Evolutionary conservation across 2,329 filamentous ascomycete species (phyloP).

Genomic region (Thielaviopsis euricoi): DNA sequence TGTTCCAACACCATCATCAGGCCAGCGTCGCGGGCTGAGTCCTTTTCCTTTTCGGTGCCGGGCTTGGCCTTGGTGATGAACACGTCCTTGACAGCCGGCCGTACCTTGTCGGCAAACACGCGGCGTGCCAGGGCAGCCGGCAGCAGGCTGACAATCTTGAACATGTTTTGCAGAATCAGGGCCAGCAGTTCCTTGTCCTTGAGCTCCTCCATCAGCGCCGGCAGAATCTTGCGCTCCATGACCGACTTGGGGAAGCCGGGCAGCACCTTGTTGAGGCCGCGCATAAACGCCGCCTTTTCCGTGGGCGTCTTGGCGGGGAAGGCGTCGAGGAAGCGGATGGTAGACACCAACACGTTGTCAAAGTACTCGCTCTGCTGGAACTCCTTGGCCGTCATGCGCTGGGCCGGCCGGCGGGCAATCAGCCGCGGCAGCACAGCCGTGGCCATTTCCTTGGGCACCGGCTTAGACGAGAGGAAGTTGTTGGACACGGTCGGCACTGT

Average conservation of each 20-base stretch:
- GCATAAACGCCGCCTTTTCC: conserved; percentile 84
- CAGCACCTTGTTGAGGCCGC: conserved; percentile 71
- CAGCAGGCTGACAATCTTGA: conserved; percentile 69
- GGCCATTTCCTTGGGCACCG: conserved; percentile 64
- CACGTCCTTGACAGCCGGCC: conserved; percentile 69
- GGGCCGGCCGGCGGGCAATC: conserved; percentile 73
- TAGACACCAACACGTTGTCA: conserved; percentile 90
- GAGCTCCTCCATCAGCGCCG: conserved; percentile 76
- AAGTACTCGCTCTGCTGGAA: conserved; percentile 96
- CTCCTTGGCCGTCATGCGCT: conserved; percentile 72
- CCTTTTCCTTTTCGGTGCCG: conserved; percentile 51
- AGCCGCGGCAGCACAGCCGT: conserved; percentile 65
- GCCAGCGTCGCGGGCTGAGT: conserved; percentile 71
- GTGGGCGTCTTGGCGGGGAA: conserved; percentile 81
- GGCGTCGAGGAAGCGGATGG: conserved; percentile 83
- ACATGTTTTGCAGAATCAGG: conserved; percentile 76
- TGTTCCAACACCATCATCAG: conserved; percentile 85
- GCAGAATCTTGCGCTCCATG: conserved; percentile 85
- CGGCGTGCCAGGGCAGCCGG: conserved; percentile 50
- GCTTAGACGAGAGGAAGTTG: conserved; percentile 65
- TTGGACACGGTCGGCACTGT: conserved; percentile 65
- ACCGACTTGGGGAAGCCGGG: conserved; percentile 87
- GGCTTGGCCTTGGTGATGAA: conserved; percentile 50
- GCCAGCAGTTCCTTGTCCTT: conserved; percentile 82
- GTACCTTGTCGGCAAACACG: conserved; percentile 68